Evolutionary conservation across 371 early-diverging fungal genomes (phyloP), one percentile per base, ranked within the genome.

Genomic region (Mortierella sp.): DNA sequence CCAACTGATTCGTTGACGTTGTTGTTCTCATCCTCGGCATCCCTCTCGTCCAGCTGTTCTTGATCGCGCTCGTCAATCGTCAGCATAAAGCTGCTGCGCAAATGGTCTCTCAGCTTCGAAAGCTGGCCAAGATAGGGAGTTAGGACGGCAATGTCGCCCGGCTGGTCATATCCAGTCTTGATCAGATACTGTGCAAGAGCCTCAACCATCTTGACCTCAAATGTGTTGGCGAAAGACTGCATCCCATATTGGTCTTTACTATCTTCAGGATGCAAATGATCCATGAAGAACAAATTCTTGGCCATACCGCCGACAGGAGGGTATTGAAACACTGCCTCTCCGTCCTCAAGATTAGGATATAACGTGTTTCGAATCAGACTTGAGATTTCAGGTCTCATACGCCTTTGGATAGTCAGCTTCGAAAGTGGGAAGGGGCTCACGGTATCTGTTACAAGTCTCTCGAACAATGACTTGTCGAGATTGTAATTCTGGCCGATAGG

Each of bases 371-470:
- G 68, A n/a, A 93, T 86, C 9, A 93, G 65, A 38, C 86, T 85
- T 16, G 92, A 86, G 50, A 94, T 92, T 48, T 90, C 91, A 1
- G 93, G 92, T 7, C 92, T 79, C 95, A 94, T 94, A 41, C 95
- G 90, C 38, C 93, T 73, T 69, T 94, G 95, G 59, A 87, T 88
- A 0, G 87, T 86, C 22, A 94, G 81, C 22, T 87, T 71, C 0
- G 89, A 85, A 19, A 85, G 80, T 0, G 91, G 93, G 11, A 91
- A 67, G 0, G 70, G 71, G 32, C 58, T 64, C 32, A 11, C 81
- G 0, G 72, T 69, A n/a, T 63, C 70, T 13, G 73, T 80, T 1
- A 91, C 87, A 22, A 94, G 73, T n/a, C 94, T 86, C 63, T 94
- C 94, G 77, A 94, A 93, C 19, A 94, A 69, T 0, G 93, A 92